phyloP scores from a whole-genome alignment of 257 asterid genomes.

The Voacanga thouarsii region DNA sequence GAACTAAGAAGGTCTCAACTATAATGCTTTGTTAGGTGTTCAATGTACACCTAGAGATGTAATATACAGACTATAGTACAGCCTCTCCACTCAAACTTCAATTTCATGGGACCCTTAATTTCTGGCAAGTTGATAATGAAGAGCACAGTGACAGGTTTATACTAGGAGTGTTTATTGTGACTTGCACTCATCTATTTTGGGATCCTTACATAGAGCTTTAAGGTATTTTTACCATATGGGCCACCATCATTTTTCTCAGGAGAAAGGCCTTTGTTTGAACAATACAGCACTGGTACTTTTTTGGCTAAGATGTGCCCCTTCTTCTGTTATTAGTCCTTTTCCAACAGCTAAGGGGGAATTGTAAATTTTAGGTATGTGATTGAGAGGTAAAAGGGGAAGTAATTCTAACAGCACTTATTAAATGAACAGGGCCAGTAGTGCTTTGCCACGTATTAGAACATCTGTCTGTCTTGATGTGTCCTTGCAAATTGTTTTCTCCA shows the following conservation, averaged over 20 bases:
- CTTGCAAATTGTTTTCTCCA: conserved; percentile 2
- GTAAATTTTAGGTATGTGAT: conserved; percentile 16
- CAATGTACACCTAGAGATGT: background rate
- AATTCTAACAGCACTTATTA: conserved; percentile 12
- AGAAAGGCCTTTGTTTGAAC: background rate
- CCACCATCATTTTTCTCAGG: background rate
- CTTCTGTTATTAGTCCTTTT: conserved; percentile 27
- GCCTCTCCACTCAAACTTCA: conserved; percentile 8
- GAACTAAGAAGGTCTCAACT: background rate
- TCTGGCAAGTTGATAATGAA: background rate
- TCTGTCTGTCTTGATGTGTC: conserved; percentile 18
- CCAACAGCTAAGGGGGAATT: conserved; percentile 20
- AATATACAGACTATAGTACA: background rate
- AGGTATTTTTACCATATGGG: background rate
- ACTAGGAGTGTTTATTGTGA: background rate
- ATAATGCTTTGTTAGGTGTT: conserved; percentile 16
- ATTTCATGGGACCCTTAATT: conserved; percentile 11
- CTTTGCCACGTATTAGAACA: conserved; percentile 21
- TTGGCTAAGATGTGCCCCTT: too few species aligned
- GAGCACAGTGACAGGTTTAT: background rate
- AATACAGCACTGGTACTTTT: too few species aligned
- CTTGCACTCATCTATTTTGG: background rate
- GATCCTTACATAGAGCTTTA: background rate
- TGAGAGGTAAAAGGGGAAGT: conserved; percentile 2
- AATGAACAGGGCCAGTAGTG: conserved; percentile 19